phyloP scores from a whole-genome alignment of 106 monocot species.

The Dendrobium officinale region DNA sequence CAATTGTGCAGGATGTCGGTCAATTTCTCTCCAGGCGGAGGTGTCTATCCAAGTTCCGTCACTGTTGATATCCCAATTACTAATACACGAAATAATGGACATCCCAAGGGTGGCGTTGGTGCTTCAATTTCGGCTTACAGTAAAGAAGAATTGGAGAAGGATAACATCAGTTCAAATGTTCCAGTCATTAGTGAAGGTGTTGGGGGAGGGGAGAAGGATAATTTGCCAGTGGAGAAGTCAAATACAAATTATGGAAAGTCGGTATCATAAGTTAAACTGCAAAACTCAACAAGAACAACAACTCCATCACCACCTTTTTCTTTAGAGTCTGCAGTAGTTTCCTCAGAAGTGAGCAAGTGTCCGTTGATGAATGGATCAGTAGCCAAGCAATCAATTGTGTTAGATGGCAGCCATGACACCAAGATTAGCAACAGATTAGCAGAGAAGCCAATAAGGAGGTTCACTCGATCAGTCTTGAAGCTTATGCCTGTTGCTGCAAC shows the following conservation, averaged over 20 bases:
- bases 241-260: slow-evolving; percentile 6
- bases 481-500: not conserved
- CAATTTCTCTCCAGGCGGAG: not conserved
- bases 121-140: not conserved
- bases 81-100: not conserved
- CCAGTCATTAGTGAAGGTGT: not conserved
- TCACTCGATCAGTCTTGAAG: slow-evolving; percentile 34
- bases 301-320: not conserved
- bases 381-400: not conserved
- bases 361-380: not conserved
- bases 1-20: not conserved
- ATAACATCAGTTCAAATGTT: not conserved
- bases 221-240: not conserved
- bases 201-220: not conserved
- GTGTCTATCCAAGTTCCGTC: not conserved
- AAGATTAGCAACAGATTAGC: not conserved
- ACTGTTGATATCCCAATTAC: not conserved
- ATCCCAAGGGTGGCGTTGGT: not conserved
- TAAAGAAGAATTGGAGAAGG: not conserved
- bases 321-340: not conserved
- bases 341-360: not conserved
- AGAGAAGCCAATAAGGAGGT: slow-evolving; percentile 13
- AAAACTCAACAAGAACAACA: not conserved
- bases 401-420: not conserved
- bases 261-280: not conserved